phyloP scores from a whole-genome alignment of 805 yeast genomes.

The Saccharomycopsis malanga region DNA sequence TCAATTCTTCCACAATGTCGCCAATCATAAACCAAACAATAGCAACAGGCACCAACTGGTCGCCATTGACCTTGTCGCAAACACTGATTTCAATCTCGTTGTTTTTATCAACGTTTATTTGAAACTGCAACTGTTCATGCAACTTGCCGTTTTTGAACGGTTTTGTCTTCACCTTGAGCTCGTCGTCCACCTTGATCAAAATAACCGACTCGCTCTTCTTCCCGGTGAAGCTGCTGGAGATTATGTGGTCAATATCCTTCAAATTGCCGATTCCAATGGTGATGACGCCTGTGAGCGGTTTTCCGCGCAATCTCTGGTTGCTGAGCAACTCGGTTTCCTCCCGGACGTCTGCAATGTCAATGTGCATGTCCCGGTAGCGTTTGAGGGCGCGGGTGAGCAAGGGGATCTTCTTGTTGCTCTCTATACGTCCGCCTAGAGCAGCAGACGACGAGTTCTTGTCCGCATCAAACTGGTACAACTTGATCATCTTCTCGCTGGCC shows the following conservation, averaged over 20 bases:
- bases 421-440: conserved; percentile 81
- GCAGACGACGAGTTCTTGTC: conserved; percentile 79
- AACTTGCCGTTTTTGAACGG: conserved; percentile 71
- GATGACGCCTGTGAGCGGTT: conserved; percentile 77
- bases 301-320: conserved; percentile 69
- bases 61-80: conserved; percentile 66
- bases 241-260: conserved; percentile 84
- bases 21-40: conserved; percentile 84
- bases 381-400: conserved; percentile 76
- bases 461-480: conserved; percentile 83
- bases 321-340: conserved; percentile 59
- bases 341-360: conserved; percentile 53
- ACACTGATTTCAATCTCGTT: conserved; percentile 87
- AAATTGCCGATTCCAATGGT: conserved; percentile 67
- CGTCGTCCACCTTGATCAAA: conserved; percentile 81
- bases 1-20: conserved; percentile 89
- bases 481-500: conserved; percentile 85
- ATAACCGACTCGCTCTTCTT: conserved; percentile 76
- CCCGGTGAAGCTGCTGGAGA: conserved; percentile 57
- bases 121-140: conserved; percentile 61
- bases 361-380: conserved; percentile 83
- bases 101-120: conserved; percentile 78
- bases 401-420: conserved; percentile 79
- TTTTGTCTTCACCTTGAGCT: conserved; percentile 68
- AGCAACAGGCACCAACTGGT: conserved; percentile 75